These are phyloP conservation scores for Musa schizocarpa DNA, from an alignment of 176 grass and related monocot genomes.

Conservation along the genomic window DNA sequence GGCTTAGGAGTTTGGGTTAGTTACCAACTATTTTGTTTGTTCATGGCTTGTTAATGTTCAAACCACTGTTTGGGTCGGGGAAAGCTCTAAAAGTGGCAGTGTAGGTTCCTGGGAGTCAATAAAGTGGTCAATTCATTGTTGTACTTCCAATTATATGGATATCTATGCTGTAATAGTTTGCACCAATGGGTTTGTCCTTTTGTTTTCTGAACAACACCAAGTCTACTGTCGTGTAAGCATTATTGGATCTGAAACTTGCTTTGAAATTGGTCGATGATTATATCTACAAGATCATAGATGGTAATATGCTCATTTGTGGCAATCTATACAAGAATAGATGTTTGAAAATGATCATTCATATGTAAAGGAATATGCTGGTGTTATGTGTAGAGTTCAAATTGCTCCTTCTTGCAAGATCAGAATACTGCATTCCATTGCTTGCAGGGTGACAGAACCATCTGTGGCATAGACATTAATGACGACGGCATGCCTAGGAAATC, in stretches of 20 bases:
- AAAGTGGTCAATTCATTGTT: background rate
- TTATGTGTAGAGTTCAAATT: background rate
- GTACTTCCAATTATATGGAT: background rate
- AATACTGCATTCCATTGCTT: background rate
- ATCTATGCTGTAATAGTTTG: background rate
- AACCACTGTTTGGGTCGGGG: background rate
- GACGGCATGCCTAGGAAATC: no score
- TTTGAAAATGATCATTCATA: no score
- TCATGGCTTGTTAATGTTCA: slow-evolving; percentile 12
- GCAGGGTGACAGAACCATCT: background rate
- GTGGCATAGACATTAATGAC: background rate
- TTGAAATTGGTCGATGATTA: background rate
- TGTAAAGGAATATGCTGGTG: background rate
- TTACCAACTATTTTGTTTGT: slow-evolving; percentile 29
- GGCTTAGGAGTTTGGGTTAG: slow-evolving; percentile 19
- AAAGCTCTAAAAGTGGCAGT: background rate
- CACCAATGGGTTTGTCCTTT: background rate
- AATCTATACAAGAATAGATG: no score
- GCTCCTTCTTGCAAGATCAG: background rate
- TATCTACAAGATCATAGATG: no score
- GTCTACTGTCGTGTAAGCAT: background rate
- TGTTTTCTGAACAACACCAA: background rate
- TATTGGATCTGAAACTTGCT: background rate
- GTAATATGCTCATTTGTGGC: no score
- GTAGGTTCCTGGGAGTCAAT: background rate